Evolutionary conservation across 2,329 filamentous ascomycete species (phyloP).

Genomic region (Cladophialophora yegresii): DNA sequence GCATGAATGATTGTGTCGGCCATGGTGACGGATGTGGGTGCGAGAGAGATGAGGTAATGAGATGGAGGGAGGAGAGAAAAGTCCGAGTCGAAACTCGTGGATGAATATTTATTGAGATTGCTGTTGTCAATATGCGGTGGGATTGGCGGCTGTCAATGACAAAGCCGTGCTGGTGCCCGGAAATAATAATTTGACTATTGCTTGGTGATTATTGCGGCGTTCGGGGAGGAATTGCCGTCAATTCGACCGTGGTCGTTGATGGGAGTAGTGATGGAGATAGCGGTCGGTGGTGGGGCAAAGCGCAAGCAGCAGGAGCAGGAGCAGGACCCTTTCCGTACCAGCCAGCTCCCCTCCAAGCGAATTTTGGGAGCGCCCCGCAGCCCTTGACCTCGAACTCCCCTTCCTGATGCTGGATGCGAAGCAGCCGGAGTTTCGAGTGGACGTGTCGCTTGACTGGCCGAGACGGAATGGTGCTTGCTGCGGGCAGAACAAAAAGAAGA

Average conservation of each 20-base stretch:
- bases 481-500: background rate
- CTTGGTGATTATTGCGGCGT: constrained; percentile 9
- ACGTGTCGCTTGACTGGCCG: background rate
- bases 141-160: constrained; percentile 20
- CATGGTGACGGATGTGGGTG: constrained; percentile 44
- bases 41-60: constrained; percentile 11
- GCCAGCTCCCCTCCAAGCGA: background rate
- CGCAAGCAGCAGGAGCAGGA: background rate
- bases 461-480: background rate
- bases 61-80: constrained; percentile 20
- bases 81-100: constrained; percentile 7
- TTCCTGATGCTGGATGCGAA: background rate
- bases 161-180: constrained; percentile 20
- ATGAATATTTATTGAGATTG: constrained; percentile 9
- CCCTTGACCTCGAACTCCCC: background rate
- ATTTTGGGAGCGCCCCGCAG: constrained; percentile 1
- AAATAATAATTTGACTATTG: constrained; percentile 14
- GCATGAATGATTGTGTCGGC: constrained; percentile 54
- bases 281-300: constrained; percentile 6
- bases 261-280: constrained; percentile 3
- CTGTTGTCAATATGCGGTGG: constrained; percentile 15
- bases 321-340: background rate
- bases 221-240: constrained; percentile 3
- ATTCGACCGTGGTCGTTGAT: constrained; percentile 10
- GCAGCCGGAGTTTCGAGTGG: background rate